Evolutionary conservation across 2,329 filamentous ascomycete genomes (phyloP), one percentile per base, ranked within the genome.

Genomic region (Talaromyces verruculosus): DNA sequence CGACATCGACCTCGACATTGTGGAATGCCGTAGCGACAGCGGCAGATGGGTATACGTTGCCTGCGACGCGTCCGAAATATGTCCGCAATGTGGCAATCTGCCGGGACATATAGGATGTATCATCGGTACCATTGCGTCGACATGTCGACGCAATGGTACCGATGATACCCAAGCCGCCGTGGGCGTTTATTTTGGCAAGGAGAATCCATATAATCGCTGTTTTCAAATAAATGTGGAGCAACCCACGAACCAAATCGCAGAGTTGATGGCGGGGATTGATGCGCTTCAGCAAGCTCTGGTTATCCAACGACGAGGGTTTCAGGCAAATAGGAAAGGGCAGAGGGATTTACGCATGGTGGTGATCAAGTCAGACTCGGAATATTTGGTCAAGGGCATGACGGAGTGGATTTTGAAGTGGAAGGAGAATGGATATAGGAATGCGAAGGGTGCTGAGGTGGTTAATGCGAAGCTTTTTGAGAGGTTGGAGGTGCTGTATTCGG

Each of bases 311-410:
- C 47, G 47, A 2, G 47, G 47, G 5, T 49, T 49, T 28, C 47
- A 49, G 13, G 47, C 47, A 28, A 49, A 49, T 49, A 49, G 47
- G 47, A 33, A 55, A 33, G 30, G 49, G 30, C 49, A 55, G n/a
- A 33, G 30, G 30, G 25, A 55, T 30, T 30, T 35, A 55, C 15
- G 15, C 1, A 55, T 55, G 51, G 33, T 73, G 1, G 63, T 71
- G 3, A 72, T 78, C 64, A 74, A 75, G 49, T 70, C 76, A 0
- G 76, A 78, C 45, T 79, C 78, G 0, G 69, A 68, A n/a, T 78
- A 75, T 35, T 17, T 80, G 5, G 73, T 77, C 1, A 69, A 76
- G 28, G 71, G 73, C 3, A 69, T 77, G 65, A 73, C 74, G 1
- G 67, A 72, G 6, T 76, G 71, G 69, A 69, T 79, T 5, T 63